phyloP scores from a whole-genome alignment of 805 yeast genomes.

The Hanseniaspora singularis region DNA sequence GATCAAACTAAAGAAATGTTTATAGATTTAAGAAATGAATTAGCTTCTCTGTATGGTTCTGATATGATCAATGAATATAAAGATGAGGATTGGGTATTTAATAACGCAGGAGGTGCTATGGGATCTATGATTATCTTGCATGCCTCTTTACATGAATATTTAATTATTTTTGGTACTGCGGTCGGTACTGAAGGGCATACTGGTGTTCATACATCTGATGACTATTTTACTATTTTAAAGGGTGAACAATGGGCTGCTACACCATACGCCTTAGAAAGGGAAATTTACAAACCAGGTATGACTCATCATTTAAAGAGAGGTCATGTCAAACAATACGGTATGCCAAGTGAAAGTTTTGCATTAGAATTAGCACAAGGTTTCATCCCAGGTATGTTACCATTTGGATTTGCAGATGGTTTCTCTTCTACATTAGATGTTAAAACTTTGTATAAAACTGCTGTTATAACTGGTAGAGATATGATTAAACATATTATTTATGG shows the following conservation, averaged over 20 bases:
- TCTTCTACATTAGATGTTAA: conserved; percentile 69
- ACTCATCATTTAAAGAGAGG: conserved; percentile 72
- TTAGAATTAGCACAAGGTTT: conserved; percentile 96
- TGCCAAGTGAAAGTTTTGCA: conserved; percentile 77
- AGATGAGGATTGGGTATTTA: conserved; percentile 83
- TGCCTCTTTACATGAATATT: conserved; percentile 85
- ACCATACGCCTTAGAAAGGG: conserved; percentile 52
- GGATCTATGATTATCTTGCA: conserved; percentile 89
- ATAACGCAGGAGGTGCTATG: conserved; percentile 99
- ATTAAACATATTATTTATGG: conserved; percentile 39
- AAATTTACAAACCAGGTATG: conserved; percentile 76
- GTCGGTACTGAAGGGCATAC: conserved; percentile 93
- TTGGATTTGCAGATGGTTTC: conserved; percentile 73
- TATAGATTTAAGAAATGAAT: conserved; percentile 44
- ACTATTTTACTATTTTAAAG: conserved; percentile 78
- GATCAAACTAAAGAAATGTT: conserved; percentile 53
- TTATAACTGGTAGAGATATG: conserved; percentile 73
- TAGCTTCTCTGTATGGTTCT: conserved; percentile 59
- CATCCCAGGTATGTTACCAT: conserved; percentile 96
- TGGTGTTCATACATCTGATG: conserved; percentile 95
- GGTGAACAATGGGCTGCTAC: conserved; percentile 69
- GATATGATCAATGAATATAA: conserved; percentile 57
- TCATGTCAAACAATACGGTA: conserved; percentile 64
- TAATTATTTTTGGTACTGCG: conserved; percentile 87
- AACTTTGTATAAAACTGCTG: conserved; percentile 57